Evolutionary conservation across 2,329 filamentous ascomycete species (phyloP).

Genomic region (Lasiodiplodia sp.): DNA sequence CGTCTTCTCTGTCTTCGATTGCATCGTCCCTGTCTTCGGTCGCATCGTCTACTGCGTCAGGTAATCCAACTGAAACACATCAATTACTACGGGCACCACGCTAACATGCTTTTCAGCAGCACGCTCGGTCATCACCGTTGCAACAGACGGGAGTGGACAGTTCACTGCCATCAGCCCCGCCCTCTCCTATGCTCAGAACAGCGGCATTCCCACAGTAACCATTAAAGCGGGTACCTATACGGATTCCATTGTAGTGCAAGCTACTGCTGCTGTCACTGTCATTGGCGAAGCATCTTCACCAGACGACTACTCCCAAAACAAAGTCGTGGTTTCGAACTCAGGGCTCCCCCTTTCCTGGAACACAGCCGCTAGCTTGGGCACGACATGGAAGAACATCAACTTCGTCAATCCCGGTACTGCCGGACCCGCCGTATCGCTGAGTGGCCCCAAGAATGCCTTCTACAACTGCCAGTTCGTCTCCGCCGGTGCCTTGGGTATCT

Average conservation of each 20-base stretch:
- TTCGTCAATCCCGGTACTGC: conserved; percentile 41
- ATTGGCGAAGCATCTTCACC: conserved; percentile 42
- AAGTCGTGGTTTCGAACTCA: conserved; percentile 45
- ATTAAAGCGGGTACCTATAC: conserved; percentile 56
- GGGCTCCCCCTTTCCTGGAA: conserved; percentile 41
- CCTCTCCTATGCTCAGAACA: conserved; percentile 52
- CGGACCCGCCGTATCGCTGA: conserved; percentile 43
- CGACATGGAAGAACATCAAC: conserved; percentile 51
- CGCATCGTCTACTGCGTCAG: neutral
- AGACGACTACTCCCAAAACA: conserved; percentile 47
- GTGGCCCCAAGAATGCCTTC: conserved; percentile 52
- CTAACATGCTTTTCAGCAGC: neutral
- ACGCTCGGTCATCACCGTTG: conserved; percentile 51
- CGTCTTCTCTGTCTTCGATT: neutral
- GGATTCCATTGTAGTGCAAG: conserved; percentile 51
- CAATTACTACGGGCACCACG: neutral
- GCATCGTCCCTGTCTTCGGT: neutral
- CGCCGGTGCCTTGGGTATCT: conserved; percentile 43
- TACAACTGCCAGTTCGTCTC: conserved; percentile 56
- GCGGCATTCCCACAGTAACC: conserved; percentile 52
- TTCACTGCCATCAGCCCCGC: conserved; percentile 56
- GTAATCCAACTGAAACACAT: neutral
- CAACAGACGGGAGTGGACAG: conserved; percentile 53
- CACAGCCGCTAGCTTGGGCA: conserved; percentile 41
- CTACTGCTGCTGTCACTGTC: conserved; percentile 52